These are phyloP conservation scores for Blastobotrys petasosporus DNA, from an alignment of 1,139 yeast genomes.

Conservation along the genomic window DNA sequence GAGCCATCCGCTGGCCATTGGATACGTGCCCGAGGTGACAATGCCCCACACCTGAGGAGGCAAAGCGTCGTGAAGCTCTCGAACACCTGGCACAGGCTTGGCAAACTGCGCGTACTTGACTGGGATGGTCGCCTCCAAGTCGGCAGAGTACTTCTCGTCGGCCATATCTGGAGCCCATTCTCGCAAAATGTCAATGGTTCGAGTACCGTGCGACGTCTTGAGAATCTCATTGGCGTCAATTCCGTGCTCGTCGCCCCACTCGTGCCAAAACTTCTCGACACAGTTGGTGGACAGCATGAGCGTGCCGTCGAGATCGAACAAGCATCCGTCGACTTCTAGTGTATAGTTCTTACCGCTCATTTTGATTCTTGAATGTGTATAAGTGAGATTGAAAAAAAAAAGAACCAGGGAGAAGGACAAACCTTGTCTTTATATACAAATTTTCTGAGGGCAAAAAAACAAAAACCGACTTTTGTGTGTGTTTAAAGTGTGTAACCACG, in stretches of 20 bases:
- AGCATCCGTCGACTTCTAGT: constrained; percentile 33
- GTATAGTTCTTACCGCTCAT: constrained; percentile 6
- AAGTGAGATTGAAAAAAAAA: neutral
- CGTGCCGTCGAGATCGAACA: constrained; percentile 84
- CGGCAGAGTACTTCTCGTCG: constrained; percentile 56
- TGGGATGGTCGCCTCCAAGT: constrained; percentile 66
- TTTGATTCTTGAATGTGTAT: neutral
- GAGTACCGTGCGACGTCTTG: constrained; percentile 73
- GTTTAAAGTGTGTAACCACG: no score
- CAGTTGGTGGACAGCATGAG: constrained; percentile 77
- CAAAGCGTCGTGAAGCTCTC: constrained; percentile 49
- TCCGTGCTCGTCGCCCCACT: constrained; percentile 64
- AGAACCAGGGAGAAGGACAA: neutral
- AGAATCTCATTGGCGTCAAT: constrained; percentile 66
- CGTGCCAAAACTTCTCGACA: constrained; percentile 75
- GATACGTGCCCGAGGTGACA: constrained; percentile 76
- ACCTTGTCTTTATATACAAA: neutral
- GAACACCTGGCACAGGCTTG: constrained; percentile 68
- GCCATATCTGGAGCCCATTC: constrained; percentile 74
- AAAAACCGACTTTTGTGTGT: no score
- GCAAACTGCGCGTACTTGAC: constrained; percentile 67
- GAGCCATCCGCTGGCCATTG: constrained; percentile 76
- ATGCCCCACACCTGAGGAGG: constrained; percentile 59
- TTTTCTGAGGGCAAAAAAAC: no score
- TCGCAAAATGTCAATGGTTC: constrained; percentile 72